These are phyloP conservation scores for Basipetospora chlamydospora DNA, from an alignment of 2,329 filamentous ascomycete genomes.

Conservation along the genomic window DNA sequence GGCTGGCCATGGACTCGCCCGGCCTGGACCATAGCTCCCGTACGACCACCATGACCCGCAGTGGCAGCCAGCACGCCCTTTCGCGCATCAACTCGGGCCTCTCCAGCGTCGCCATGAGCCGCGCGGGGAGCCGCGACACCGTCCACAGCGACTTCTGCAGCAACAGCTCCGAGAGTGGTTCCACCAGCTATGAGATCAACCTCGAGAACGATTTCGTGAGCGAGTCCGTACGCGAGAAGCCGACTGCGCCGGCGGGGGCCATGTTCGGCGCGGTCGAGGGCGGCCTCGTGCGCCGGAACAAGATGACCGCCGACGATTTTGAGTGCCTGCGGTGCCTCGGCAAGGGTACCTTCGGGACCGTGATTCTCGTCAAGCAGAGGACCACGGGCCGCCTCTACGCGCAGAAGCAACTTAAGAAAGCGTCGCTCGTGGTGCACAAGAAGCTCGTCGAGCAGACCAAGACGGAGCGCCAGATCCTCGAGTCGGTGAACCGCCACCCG, in stretches of 20 bases:
- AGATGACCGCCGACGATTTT: constrained; percentile 88
- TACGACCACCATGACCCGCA: constrained; percentile 40
- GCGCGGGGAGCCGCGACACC: constrained; percentile 40
- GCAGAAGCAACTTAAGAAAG: constrained; percentile 98
- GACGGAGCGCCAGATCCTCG: constrained; percentile 86
- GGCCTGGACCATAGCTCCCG: constrained; percentile 46
- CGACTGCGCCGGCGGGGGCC: too few relatives aligned
- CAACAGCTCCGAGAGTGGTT: constrained; percentile 49
- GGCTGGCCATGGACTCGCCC: constrained; percentile 61
- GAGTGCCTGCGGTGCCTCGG: constrained; percentile 82
- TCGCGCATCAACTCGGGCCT: constrained; percentile 15
- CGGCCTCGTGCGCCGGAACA: constrained; percentile 44
- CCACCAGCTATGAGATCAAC: constrained; percentile 71
- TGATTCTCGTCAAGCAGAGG: constrained; percentile 81
- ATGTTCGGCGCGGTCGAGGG: constrained; percentile 36
- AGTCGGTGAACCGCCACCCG: constrained; percentile 89
- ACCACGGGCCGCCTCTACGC: constrained; percentile 81
- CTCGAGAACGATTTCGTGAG: constrained; percentile 78
- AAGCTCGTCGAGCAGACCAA: constrained; percentile 94
- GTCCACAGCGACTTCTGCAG: constrained; percentile 36
- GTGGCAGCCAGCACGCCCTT: constrained; percentile 22
- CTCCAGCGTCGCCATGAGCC: constrained; percentile 42
- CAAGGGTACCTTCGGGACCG: constrained; percentile 92
- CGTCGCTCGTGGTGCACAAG: constrained; percentile 87
- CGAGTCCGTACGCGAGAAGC: constrained; percentile 31